Conservation (phyloP, 2,329 filamentous ascomycete genomes). For the Phaeoacremonium minimum region DNA sequence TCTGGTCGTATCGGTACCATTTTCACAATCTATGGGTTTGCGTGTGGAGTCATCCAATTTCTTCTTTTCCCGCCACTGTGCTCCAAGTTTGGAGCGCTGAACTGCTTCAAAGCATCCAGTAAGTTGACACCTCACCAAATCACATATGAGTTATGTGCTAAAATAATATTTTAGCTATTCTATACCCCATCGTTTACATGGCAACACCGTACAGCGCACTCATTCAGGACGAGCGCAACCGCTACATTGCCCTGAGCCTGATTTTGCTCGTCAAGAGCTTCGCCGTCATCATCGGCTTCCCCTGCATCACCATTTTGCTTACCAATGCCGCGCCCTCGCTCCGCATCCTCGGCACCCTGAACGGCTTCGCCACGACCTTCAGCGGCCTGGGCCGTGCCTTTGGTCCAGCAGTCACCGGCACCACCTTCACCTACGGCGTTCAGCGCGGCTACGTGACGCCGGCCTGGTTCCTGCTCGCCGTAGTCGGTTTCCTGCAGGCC, state of each 20-base stretch:
- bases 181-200: constrained; percentile 73
- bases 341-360: constrained; percentile 77
- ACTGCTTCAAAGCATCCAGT: constrained; percentile 65
- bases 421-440: constrained; percentile 71
- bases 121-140: constrained; percentile 14
- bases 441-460: constrained; percentile 71
- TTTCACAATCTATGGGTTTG: constrained; percentile 77
- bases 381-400: constrained; percentile 74
- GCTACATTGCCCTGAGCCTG: constrained; percentile 58
- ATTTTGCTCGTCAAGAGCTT: constrained; percentile 73
- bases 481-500: constrained; percentile 59
- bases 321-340: constrained; percentile 81
- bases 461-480: constrained; percentile 75
- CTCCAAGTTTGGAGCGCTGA: constrained; percentile 66
- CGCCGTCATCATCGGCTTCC: constrained; percentile 79
- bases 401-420: constrained; percentile 72
- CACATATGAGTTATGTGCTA: neutral
- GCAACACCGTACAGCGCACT: constrained; percentile 78
- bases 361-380: constrained; percentile 83
- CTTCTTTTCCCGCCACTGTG: constrained; percentile 77
- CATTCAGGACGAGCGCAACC: constrained; percentile 37
- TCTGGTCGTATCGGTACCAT: constrained; percentile 77
- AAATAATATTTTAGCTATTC: constrained; percentile 34
- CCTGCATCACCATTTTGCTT: constrained; percentile 82
- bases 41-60: constrained; percentile 81